phyloP scores from a whole-genome alignment of 768 basidiomycete species.

The Leccinum barrowsii region DNA sequence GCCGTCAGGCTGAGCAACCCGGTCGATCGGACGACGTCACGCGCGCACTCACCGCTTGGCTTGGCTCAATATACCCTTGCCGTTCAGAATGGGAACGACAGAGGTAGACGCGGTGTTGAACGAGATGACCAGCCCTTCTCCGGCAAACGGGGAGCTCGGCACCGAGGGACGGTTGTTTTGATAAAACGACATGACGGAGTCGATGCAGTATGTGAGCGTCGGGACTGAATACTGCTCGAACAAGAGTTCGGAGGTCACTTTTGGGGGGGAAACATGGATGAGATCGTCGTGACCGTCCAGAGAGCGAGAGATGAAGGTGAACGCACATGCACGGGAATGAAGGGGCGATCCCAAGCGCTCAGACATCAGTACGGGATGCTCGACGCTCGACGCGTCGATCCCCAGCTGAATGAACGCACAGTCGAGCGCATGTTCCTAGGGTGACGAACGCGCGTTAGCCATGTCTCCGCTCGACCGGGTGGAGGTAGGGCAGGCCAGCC shows the following conservation, averaged over 20 bases:
- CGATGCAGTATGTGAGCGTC: slow-evolving; percentile 81
- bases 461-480: neutral
- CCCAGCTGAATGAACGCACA: slow-evolving; percentile 87
- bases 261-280: neutral
- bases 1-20: neutral
- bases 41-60: slow-evolving; percentile 67
- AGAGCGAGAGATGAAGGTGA: neutral
- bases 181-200: slow-evolving; percentile 91
- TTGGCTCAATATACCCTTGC: slow-evolving; percentile 79
- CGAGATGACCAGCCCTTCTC: slow-evolving; percentile 84
- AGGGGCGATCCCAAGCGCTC: slow-evolving; percentile 86
- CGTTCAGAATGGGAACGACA: slow-evolving; percentile 81
- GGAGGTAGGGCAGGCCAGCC: too few species aligned
- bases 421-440: slow-evolving; percentile 92
- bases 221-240: slow-evolving; percentile 92
- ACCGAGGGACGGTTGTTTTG: slow-evolving; percentile 55
- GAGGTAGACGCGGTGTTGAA: slow-evolving; percentile 92
- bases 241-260: slow-evolving; percentile 93
- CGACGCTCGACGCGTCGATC: slow-evolving; percentile 68
- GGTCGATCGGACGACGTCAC: neutral
- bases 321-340: slow-evolving; percentile 82
- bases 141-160: slow-evolving; percentile 35
- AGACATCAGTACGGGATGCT: slow-evolving; percentile 91
- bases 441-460: slow-evolving; percentile 20
- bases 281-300: neutral